Conservation (phyloP, 768 basidiomycete genomes). For the Trametes villosa region DNA sequence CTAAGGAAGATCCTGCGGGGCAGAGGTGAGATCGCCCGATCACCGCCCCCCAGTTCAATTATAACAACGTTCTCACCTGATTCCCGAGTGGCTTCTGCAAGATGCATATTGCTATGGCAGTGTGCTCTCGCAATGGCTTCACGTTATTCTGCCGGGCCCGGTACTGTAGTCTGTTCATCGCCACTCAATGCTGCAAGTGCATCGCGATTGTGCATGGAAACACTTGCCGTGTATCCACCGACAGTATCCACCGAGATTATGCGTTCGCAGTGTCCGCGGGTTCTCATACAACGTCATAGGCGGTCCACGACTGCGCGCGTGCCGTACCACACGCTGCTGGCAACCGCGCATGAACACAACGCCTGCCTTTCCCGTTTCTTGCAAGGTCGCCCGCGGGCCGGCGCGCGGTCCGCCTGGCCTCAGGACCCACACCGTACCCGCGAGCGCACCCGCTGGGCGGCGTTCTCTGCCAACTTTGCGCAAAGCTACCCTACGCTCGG, state of each 20-base stretch:
- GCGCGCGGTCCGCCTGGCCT: not conserved
- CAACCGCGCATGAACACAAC: not conserved
- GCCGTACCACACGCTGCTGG: not conserved
- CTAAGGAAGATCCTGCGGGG: not conserved
- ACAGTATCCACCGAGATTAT: not conserved
- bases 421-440: not conserved
- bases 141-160: too few species aligned
- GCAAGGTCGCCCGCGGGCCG: not conserved
- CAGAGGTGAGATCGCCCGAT: conserved; percentile 2
- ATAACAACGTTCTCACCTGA: conserved; percentile 15
- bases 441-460: not conserved
- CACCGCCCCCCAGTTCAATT: not conserved
- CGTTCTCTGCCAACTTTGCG: not conserved
- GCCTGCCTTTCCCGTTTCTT: conserved; percentile 1
- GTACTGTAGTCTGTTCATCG: too few species aligned
- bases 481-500: not conserved
- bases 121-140: too few species aligned
- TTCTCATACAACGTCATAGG: not conserved
- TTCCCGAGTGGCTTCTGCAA: not conserved
- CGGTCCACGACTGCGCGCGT: not conserved
- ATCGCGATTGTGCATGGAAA: too few species aligned
- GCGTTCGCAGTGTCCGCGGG: not conserved
- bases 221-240: too few species aligned
- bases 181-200: too few species aligned
- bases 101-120: conserved; percentile 1